phyloP scores from a whole-genome alignment of 2,329 filamentous ascomycete genomes.

The Rhynchosporium secalis region DNA sequence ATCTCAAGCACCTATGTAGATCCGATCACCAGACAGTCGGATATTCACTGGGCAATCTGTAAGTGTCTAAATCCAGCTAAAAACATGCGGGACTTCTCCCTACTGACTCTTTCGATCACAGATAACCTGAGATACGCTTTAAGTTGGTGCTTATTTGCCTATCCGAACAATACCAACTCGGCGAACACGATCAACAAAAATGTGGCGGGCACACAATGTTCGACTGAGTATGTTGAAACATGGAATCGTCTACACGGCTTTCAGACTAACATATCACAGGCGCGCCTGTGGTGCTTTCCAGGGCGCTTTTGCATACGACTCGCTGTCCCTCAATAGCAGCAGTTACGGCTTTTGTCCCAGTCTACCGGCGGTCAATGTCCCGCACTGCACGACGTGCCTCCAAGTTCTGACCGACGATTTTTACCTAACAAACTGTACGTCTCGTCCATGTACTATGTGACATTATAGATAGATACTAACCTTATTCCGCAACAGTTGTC shows the following conservation, averaged over 20 bases:
- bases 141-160: conserved; percentile 56
- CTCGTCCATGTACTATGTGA: not conserved
- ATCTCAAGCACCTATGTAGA: conserved; percentile 48
- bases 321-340: conserved; percentile 48
- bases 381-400: conserved; percentile 53
- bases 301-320: conserved; percentile 50
- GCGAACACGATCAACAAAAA: conserved; percentile 42
- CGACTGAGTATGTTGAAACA: conserved; percentile 49
- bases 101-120: conserved; percentile 33
- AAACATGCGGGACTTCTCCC: not conserved
- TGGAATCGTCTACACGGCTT: not conserved
- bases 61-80: conserved; percentile 33
- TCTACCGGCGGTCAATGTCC: conserved; percentile 46
- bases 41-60: conserved; percentile 58
- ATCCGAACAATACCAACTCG: conserved; percentile 45
- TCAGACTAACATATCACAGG: conserved; percentile 36
- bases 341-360: conserved; percentile 55
- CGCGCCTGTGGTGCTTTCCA: conserved; percentile 53
- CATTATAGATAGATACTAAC: not conserved
- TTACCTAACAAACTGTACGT: conserved; percentile 56
- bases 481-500: conserved; percentile 44
- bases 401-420: conserved; percentile 39
- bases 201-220: conserved; percentile 46
- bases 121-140: conserved; percentile 59
- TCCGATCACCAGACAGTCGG: conserved; percentile 46